Conservation (phyloP, 2,329 filamentous ascomycete genomes). For the Penicillium sp. region DNA sequence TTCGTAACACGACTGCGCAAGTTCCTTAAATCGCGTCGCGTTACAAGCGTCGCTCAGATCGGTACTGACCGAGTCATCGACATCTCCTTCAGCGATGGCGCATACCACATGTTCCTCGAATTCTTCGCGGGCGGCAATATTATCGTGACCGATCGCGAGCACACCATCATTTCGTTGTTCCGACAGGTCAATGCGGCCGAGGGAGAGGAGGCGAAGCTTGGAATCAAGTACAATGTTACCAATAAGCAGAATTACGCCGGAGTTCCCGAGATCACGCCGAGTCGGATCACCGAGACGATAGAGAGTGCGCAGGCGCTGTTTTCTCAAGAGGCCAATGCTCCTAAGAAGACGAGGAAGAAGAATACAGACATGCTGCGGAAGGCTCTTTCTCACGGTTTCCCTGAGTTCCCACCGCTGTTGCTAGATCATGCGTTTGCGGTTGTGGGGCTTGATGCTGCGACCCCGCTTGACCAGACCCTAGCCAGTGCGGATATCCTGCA, state of each 20-base stretch:
- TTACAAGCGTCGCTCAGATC: constrained; percentile 79
- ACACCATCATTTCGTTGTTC: constrained; percentile 78
- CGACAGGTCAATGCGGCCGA: constrained; percentile 83
- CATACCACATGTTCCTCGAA: constrained; percentile 84
- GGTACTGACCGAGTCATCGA: constrained; percentile 93
- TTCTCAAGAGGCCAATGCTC: constrained; percentile 36
- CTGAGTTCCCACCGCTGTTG: constrained; percentile 83
- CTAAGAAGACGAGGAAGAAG: constrained; percentile 73
- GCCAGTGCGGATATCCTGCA: constrained; percentile 65
- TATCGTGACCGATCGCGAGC: constrained; percentile 80
- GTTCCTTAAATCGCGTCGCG: constrained; percentile 78
- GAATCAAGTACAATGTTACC: constrained; percentile 74
- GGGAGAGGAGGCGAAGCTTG: constrained; percentile 71
- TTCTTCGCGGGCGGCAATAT: constrained; percentile 97
- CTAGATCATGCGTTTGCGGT: constrained; percentile 80
- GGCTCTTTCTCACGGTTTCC: constrained; percentile 78
- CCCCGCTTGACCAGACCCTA: constrained; percentile 69
- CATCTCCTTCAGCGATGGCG: constrained; percentile 87
- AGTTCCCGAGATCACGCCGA: constrained; percentile 71
- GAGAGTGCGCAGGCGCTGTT: constrained; percentile 57
- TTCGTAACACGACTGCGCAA: constrained; percentile 88
- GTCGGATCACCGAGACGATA: constrained; percentile 69
- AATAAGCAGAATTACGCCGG: constrained; percentile 81
- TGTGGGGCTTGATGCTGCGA: constrained; percentile 66
- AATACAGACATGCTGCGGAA: constrained; percentile 74